Base-by-base conservation (phyloP, 495 filamentous ascomycete genomes). In the Penicillium soppii region DNA sequence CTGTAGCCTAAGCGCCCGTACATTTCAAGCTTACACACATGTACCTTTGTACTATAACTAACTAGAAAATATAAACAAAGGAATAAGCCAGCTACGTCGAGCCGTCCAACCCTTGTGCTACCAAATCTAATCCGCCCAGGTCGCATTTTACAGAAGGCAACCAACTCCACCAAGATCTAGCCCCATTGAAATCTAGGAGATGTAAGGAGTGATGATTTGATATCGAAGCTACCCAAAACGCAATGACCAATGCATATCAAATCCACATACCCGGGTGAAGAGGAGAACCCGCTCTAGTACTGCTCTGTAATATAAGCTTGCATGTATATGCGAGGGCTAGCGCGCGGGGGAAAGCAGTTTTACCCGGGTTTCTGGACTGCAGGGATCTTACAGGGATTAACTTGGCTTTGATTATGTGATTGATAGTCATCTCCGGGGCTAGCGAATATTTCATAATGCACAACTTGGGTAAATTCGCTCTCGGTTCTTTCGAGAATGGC, bases 301-400 rank as follows among this genome's bases (percentile, higher is more conserved):
- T 32, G 29, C 29, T 5, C 29, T 32, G 25, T n/a, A 43, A 43
- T 23, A 43, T 30, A 43, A 43, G 9, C 41, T 29, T 21, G 26
- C 41, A 43, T 43, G 25, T 8, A 29, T 43, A 15, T 5, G 25
- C 7, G n/a, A 43, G 16, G 6, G 10, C 22, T 43, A 43, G 23
- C 41, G 17, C 15, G n/a, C 13, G 40, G 30, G n/a, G n/a, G n/a
- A n/a, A n/a, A n/a, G n/a, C n/a, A n/a, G n/a, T 15, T 55, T 50
- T 23, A 45, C 52, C 52, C 45, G 52, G 52, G 52, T 50, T 53
- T 53, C 50, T 53, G 47, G 50, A 53, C 25, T 37, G 9, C 16
- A 5, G 8, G 35, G 35, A 37, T 37, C 35, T 19, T n/a, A n/a
- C n/a, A n/a, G n/a, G 38, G 38, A 39, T 41, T n/a, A n/a, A n/a